Percentiles rank a stretch among this genome's conserved stretches.
Evolutionary conservation across 2,329 filamentous ascomycete genomes (phyloP).

Genomic region (Trematosphaeria pertusa): DNA sequence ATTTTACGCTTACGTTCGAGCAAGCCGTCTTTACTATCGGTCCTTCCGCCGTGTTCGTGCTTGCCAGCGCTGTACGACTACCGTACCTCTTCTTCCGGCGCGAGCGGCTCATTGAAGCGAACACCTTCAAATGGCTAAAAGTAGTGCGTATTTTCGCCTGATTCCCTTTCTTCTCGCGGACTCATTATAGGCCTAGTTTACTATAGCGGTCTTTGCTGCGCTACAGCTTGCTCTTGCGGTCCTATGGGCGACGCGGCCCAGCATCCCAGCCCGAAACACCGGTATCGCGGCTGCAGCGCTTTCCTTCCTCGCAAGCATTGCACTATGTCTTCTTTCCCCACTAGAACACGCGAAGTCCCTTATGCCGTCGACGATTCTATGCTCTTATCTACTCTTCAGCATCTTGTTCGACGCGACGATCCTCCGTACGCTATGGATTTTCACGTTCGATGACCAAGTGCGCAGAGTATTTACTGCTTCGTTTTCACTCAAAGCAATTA

Average conservation of each 20-base stretch:
- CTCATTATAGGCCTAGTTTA: constrained; percentile 1
- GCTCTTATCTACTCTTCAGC: constrained; percentile 16
- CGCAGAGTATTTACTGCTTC: constrained; percentile 14
- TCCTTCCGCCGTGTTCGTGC: constrained; percentile 33
- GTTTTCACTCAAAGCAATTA: constrained; percentile 18
- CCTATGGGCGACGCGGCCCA: constrained; percentile 9
- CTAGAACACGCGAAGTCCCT: constrained; percentile 15
- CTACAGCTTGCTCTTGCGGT: constrained; percentile 10
- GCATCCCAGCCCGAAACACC: constrained; percentile 1
- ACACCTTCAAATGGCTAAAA: constrained; percentile 5
- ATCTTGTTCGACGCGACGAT: constrained; percentile 14
- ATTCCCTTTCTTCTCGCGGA: neutral
- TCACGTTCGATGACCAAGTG: neutral
- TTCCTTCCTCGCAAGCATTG: constrained; percentile 7
- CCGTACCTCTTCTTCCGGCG: neutral
- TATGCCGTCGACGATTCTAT: constrained; percentile 11
- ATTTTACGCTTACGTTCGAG: constrained; percentile 54
- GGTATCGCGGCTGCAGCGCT: constrained; percentile 8
- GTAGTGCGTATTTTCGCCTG: constrained; percentile 5
- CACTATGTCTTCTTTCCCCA: constrained; percentile 7
- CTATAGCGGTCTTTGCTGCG: constrained; percentile 7
- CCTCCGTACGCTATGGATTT: constrained; percentile 14
- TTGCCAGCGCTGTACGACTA: constrained; percentile 4
- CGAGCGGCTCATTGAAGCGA: constrained; percentile 3
- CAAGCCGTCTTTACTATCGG: constrained; percentile 55